Evolutionary conservation across 257 asterid species (phyloP), one percentile per base, ranked within the genome.

Genomic region (Gentiana dahurica): DNA sequence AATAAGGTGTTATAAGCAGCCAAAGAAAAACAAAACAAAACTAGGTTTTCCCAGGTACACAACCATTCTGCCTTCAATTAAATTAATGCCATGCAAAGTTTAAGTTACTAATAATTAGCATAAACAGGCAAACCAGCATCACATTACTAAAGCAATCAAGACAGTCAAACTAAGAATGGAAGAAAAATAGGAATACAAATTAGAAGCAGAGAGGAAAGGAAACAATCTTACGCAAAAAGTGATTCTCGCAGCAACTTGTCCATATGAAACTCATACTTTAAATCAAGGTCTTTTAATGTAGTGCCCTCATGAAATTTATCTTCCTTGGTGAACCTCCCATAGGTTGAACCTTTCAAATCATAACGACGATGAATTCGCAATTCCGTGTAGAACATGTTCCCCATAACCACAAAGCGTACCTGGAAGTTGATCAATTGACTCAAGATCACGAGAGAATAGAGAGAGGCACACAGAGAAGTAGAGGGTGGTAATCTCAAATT

Each of bases 321-420:
- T 77, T 83, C 84, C 60, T 76, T 68, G 5, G 99, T 92, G 68
- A 73, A 74, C 75, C 99, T 88, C 61, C 99, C 99, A 48, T 79
- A 89, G 65, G 94, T 46, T 43, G 99, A 92, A 61, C 99, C 99
- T 75, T 92, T 92, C 66, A 92, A 76, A 77, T 92, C 99, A 70
- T 80, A 88, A 38, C 97, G 95, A 53, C 90, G 94, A 64, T 92
- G 99, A 69, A 92, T 92, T 32, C 81, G 77, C 69, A 92, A 75
- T 73, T 92, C 97, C 34, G 99, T 85, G 68, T 90, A 80, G 76
- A 88, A 92, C 95, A 92, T 92, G 67, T 92, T 92, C 71, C 99
- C 99, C 97, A 89, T 92, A 70, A 92, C 96, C 39, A 92, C 83
- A 77, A 92, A 88, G 55, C 93, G 99, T 35, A 81, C 95, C 99